Evolutionary conservation across 2,329 filamentous ascomycete species (phyloP).

Genomic region (Zasmidium citrigriseum): DNA sequence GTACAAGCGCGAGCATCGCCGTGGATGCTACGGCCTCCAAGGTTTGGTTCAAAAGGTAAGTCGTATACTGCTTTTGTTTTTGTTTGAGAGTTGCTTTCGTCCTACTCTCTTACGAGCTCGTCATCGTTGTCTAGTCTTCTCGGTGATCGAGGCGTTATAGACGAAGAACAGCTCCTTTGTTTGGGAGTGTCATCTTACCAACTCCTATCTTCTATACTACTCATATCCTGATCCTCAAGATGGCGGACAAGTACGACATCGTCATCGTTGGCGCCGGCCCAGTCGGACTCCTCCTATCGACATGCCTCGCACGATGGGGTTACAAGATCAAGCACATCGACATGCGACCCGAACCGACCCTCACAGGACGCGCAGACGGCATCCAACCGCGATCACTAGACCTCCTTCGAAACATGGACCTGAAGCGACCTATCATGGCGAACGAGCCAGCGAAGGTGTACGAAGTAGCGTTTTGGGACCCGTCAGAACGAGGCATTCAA

Average conservation of each 20-base stretch:
- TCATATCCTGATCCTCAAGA: not conserved
- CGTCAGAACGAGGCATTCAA: slow-evolving; percentile 55
- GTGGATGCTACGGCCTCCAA: slow-evolving; percentile 6
- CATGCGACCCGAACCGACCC: slow-evolving; percentile 81
- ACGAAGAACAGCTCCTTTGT: not conserved
- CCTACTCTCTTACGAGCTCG: too few species aligned
- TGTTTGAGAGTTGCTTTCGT: too few species aligned
- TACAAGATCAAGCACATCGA: slow-evolving; percentile 96
- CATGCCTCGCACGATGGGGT: slow-evolving; percentile 86
- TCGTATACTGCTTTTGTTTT: not conserved
- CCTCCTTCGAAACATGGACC: slow-evolving; percentile 82
- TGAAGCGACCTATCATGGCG: slow-evolving; percentile 86
- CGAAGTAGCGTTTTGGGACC: slow-evolving; percentile 68
- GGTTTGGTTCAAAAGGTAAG: slow-evolving; percentile 15
- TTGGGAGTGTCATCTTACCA: too few species aligned
- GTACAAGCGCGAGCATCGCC: slow-evolving; percentile 12
- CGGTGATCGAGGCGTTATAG: not conserved
- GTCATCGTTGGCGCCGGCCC: slow-evolving; percentile 90
- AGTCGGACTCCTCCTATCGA: slow-evolving; percentile 83
- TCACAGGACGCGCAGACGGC: slow-evolving; percentile 84
- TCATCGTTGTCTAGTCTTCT: too few species aligned
- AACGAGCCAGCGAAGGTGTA: slow-evolving; percentile 84
- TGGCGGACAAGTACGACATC: slow-evolving; percentile 59
- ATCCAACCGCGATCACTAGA: slow-evolving; percentile 90
- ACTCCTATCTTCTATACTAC: not conserved